Conservation (phyloP, 1,284 basidiomycete genomes). For the Phylloboletellus chloephorus region DNA sequence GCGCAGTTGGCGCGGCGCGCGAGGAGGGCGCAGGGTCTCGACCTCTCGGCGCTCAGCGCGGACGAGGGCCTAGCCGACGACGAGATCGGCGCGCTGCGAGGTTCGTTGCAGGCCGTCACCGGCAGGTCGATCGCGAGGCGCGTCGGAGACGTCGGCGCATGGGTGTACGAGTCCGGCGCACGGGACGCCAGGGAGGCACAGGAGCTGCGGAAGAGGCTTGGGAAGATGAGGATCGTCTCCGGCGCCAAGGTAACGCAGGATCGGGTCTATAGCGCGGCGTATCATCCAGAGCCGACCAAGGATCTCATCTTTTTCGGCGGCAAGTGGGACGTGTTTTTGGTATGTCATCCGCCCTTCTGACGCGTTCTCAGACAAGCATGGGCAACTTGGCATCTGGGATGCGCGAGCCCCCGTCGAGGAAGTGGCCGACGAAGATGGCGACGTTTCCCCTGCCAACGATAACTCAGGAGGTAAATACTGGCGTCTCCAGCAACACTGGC, state of each 20-base stretch:
- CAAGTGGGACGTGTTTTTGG: conserved; percentile 23
- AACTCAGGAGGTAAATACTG: conserved; percentile 67
- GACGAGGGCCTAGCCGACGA: conserved; percentile 44
- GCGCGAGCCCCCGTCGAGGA: conserved; percentile 63
- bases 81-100: conserved; percentile 42
- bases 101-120: conserved; percentile 39
- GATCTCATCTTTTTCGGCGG: conserved; percentile 78
- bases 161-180: conserved; percentile 41
- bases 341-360: conserved; percentile 7
- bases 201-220: conserved; percentile 49
- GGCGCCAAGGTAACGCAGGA: conserved; percentile 73
- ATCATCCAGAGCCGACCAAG: conserved; percentile 75
- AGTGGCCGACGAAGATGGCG: conserved; percentile 55
- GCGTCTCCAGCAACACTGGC: conserved; percentile 79
- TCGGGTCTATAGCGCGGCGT: conserved; percentile 67
- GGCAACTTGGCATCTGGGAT: conserved; percentile 78
- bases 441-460: conserved; percentile 37
- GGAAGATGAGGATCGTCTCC: conserved; percentile 55
- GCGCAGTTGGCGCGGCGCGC: conserved; percentile 59
- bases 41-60: conserved; percentile 44
- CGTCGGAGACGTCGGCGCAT: conserved; percentile 45
- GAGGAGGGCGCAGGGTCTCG: conserved; percentile 60
- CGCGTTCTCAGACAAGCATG: conserved; percentile 59
- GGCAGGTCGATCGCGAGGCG: conserved; percentile 36
- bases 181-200: conserved; percentile 44